phyloP scores from a whole-genome alignment of 352 stramenopile species.

The Globisporangium perplexum region DNA sequence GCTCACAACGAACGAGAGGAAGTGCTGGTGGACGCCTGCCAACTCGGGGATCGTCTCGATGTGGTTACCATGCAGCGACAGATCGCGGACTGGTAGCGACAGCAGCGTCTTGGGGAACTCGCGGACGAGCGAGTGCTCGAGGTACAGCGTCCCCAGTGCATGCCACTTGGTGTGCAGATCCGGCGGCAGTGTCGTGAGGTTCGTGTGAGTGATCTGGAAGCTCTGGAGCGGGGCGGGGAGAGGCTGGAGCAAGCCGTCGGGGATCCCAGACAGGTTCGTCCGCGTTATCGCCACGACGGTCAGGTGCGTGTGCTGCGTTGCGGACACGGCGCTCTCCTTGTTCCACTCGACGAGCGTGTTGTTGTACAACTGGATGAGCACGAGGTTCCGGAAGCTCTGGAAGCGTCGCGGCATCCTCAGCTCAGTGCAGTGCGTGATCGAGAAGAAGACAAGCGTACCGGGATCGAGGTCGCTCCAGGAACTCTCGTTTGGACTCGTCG shows the following conservation, averaged over 20 bases:
- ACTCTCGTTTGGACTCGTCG: not conserved
- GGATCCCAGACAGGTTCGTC: constrained; percentile 5
- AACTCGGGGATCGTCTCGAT: not conserved
- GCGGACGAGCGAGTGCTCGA: too few species aligned
- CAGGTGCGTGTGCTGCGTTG: not conserved
- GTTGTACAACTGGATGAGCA: constrained; percentile 25
- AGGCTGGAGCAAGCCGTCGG: not conserved
- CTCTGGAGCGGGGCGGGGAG: constrained; percentile 10
- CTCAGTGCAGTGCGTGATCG: constrained; percentile 17
- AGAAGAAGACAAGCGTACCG: constrained; percentile 8
- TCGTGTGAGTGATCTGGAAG: constrained; percentile 18
- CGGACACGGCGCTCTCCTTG: not conserved
- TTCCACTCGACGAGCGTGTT: constrained; percentile 14
- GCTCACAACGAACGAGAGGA: not conserved
- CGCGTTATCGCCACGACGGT: not conserved
- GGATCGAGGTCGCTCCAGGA: constrained; percentile 10
- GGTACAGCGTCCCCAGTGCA: too few species aligned
- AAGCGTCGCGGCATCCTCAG: constrained; percentile 11
- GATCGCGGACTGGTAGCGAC: too few species aligned
- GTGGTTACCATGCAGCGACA: too few species aligned
- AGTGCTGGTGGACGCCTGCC: constrained; percentile 7
- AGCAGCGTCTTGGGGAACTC: too few species aligned
- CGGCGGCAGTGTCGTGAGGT: constrained; percentile 12
- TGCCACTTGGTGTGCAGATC: too few species aligned
- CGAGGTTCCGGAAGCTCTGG: constrained; percentile 17